These are phyloP conservation scores for Lagenidium sp. DNA, from an alignment of 352 stramenopile species.

Conservation along the genomic window DNA sequence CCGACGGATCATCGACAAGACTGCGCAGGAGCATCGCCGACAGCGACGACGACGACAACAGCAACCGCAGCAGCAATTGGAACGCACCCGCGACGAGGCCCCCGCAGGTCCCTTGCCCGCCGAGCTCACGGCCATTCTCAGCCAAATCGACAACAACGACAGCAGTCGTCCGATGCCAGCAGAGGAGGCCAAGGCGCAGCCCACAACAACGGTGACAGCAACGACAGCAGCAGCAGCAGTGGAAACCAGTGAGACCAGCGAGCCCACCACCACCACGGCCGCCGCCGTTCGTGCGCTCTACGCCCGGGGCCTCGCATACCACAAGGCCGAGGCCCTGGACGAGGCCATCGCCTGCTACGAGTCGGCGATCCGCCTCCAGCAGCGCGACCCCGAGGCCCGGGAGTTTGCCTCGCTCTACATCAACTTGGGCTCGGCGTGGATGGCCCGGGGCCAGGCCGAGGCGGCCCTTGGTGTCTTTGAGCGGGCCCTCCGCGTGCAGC, in stretches of 20 bases:
- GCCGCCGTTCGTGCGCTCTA: slow-evolving; percentile 37
- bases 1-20: slow-evolving; percentile 9
- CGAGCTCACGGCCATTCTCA: slow-evolving; percentile 8
- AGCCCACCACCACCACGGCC: too few relatives aligned
- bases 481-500: slow-evolving; percentile 36
- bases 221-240: too few relatives aligned
- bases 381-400: slow-evolving; percentile 10
- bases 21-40: too few relatives aligned
- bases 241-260: too few relatives aligned
- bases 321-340: slow-evolving; percentile 39
- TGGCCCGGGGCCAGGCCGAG: slow-evolving; percentile 23
- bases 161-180: slow-evolving; percentile 1
- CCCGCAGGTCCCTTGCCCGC: not conserved
- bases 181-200: not conserved
- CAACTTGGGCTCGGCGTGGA: slow-evolving; percentile 51
- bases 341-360: slow-evolving; percentile 43
- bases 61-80: not conserved
- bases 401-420: slow-evolving; percentile 58
- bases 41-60: not conserved
- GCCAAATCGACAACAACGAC: slow-evolving; percentile 5
- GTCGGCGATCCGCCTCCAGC: slow-evolving; percentile 25
- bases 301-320: slow-evolving; percentile 41
- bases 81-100: not conserved
- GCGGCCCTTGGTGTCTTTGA: slow-evolving; percentile 30
- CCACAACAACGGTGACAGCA: slow-evolving; percentile 1